Evolutionary conservation across 768 basidiomycete genomes (phyloP), one percentile per base, ranked within the genome.

Genomic region (Rhodotorula toruloides): DNA sequence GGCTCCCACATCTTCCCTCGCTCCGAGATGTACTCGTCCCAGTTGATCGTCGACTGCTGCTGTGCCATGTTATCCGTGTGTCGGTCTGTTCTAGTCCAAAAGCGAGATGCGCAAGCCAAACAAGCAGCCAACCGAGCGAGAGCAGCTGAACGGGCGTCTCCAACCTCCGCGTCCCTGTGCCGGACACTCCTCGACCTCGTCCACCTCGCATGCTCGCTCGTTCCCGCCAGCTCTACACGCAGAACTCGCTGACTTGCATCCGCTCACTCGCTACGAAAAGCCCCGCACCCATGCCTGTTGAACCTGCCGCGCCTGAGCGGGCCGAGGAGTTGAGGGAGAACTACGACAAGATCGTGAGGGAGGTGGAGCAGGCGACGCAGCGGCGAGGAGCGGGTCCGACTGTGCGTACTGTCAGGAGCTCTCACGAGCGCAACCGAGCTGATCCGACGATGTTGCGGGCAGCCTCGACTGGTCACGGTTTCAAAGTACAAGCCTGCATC

Each of bases 401-500:
- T 36, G 61, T 62, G 54, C 5, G 61, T 13, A 39, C 50, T 19
- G 13, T 25, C 34, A n/a, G n/a, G n/a, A 13, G 14, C 37, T 13
- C 10, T 37, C 25, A 54, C 39, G 36, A 39, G 34, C 52, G 14
- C 17, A 25, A 2, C 9, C 49, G 2, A 10, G 52, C 52, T 36
- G 43, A 53, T 9, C 36, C 10, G 49, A 3, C 25, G 19, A 2
- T 27, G 54, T 37, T 50, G 43, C 37, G 53, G 42, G 43, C 86
- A 72, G 74, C 78, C 81, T 17, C 81, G 81, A 7, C 78, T 97
- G 19, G 87, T 97, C 25, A 90, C 93, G 6, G 92, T 97, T 10
- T 94, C 91, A 17, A 98, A 98, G 78, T 84, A 87, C 75, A 97
- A 97, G 76, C 90, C 94, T 9, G 83, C 87, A 7, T 84, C 85